Conservation (phyloP, 2,329 filamentous ascomycete genomes). For the Myotisia sp. region DNA sequence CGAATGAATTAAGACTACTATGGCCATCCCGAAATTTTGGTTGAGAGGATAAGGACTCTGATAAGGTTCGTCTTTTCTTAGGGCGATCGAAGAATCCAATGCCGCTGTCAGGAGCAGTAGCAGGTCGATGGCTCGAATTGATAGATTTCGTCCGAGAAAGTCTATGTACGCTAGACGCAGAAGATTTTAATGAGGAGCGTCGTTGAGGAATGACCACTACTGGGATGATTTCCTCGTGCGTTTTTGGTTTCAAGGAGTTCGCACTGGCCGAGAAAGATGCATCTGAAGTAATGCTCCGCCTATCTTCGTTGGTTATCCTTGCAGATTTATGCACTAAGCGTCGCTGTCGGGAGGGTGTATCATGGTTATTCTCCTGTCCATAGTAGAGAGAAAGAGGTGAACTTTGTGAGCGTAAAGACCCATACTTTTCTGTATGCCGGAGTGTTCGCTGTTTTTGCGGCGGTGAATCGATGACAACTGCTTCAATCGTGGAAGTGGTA, state of each 20-base stretch:
- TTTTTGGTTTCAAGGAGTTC: conserved; percentile 12
- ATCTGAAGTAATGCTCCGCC: conserved; percentile 31
- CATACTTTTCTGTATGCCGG: conserved; percentile 41
- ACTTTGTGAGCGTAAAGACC: conserved; percentile 36
- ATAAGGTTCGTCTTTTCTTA: conserved; percentile 24
- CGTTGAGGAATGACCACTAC: conserved; percentile 37
- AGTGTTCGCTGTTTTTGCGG: conserved; percentile 33
- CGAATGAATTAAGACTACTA: conserved; percentile 8
- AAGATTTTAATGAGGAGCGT: conserved; percentile 30
- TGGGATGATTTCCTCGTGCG: conserved; percentile 29
- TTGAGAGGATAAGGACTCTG: conserved; percentile 23
- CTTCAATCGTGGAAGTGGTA: conserved; percentile 41
- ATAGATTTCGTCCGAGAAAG: conserved; percentile 26
- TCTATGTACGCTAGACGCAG: conserved; percentile 23
- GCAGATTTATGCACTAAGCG: conserved; percentile 38
- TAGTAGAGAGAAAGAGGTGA: conserved; percentile 32
- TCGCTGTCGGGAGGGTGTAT: conserved; percentile 30
- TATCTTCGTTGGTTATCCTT: conserved; percentile 35
- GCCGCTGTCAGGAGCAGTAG: conserved; percentile 23
- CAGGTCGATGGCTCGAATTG: conserved; percentile 23
- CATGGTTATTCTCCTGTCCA: conserved; percentile 31
- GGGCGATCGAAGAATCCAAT: conserved; percentile 22
- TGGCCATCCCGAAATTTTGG: conserved; percentile 13
- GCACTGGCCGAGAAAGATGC: conserved; percentile 22
- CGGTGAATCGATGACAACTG: conserved; percentile 39